Percentiles rank a stretch among this genome's conserved stretches.
phyloP scores from a whole-genome alignment of 192 early-diverging fungal species.

The Blastocladiella britannica region DNA sequence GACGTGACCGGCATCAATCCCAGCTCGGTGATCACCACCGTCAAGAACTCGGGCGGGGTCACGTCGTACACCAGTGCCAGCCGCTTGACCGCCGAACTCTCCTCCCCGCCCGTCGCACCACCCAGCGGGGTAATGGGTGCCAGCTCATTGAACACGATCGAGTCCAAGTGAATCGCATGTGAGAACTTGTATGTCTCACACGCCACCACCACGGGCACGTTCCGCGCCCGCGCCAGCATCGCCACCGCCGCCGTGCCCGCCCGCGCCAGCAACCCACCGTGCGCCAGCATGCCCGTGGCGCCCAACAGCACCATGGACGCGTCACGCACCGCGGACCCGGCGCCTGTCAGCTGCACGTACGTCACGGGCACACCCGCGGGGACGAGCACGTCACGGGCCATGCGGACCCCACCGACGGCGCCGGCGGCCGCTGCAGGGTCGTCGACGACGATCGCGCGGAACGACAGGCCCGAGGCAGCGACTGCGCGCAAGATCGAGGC shows the following conservation, averaged over 20 bases:
- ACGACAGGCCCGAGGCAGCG: constrained; percentile 46
- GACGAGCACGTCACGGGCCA: constrained; percentile 14
- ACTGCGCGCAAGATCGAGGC: constrained; percentile 53
- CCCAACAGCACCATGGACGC: constrained; percentile 88
- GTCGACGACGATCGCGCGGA: constrained; percentile 84
- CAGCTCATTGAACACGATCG: constrained; percentile 90
- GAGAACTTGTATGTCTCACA: constrained; percentile 95
- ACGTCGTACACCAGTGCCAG: constrained; percentile 86
- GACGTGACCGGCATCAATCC: constrained; percentile 80
- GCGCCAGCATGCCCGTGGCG: constrained; percentile 74
- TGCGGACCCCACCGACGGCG: constrained; percentile 54
- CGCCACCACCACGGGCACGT: constrained; percentile 86
- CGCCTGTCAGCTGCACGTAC: constrained; percentile 40
- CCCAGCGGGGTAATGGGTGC: constrained; percentile 75
- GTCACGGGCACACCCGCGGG: constrained; percentile 30
- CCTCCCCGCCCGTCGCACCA: constrained; percentile 14
- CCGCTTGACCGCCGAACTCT: constrained; percentile 51
- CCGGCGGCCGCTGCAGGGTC: no score
- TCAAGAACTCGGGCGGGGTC: constrained; percentile 82
- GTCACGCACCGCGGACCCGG: constrained; percentile 57
- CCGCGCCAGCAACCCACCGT: constrained; percentile 78
- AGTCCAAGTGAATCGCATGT: constrained; percentile 77
- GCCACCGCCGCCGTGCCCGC: constrained; percentile 78
- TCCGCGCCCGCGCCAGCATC: constrained; percentile 64
- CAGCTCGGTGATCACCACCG: constrained; percentile 73